Evolutionary conservation across 2,329 filamentous ascomycete species (phyloP).

Genomic region (Pyricularia pennisetigena): DNA sequence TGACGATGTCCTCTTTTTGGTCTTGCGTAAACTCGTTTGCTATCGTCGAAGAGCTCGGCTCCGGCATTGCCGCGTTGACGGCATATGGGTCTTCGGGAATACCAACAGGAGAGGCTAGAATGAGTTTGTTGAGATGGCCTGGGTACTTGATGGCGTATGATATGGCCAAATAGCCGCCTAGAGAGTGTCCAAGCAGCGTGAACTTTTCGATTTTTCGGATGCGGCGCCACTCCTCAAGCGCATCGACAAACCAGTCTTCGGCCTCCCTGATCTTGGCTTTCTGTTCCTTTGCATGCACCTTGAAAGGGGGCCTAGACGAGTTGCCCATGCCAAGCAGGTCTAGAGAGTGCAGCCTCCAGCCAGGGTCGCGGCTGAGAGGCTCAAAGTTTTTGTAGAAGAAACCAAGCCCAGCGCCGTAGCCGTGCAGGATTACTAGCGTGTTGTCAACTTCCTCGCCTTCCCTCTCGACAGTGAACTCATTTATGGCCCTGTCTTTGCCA

Average conservation of each 20-base stretch:
- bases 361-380: conserved; percentile 63
- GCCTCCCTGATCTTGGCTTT: conserved; percentile 77
- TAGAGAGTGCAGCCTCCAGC: conserved; percentile 88
- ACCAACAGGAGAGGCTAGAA: conserved; percentile 87
- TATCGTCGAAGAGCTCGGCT: conserved; percentile 62
- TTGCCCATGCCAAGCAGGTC: conserved; percentile 94
- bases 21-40: conserved; percentile 73
- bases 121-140: conserved; percentile 87
- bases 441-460: conserved; percentile 71
- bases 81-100: conserved; percentile 93
- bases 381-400: conserved; percentile 99
- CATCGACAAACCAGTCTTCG: conserved; percentile 92
- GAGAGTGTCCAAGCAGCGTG: conserved; percentile 83
- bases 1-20: conserved; percentile 38
- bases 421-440: conserved; percentile 90
- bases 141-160: conserved; percentile 97
- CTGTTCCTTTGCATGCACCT: conserved; percentile 73
- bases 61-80: conserved; percentile 68
- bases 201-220: conserved; percentile 85
- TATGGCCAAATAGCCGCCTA: conserved; percentile 90
- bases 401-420: conserved; percentile 89
- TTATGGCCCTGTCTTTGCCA: conserved; percentile 78
- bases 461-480: conserved; percentile 87
- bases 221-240: conserved; percentile 90
- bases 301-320: conserved; percentile 74